Base-by-base conservation (phyloP, 192 early-diverging fungal genomes). In the Rhizoclosmatium globosum region DNA sequence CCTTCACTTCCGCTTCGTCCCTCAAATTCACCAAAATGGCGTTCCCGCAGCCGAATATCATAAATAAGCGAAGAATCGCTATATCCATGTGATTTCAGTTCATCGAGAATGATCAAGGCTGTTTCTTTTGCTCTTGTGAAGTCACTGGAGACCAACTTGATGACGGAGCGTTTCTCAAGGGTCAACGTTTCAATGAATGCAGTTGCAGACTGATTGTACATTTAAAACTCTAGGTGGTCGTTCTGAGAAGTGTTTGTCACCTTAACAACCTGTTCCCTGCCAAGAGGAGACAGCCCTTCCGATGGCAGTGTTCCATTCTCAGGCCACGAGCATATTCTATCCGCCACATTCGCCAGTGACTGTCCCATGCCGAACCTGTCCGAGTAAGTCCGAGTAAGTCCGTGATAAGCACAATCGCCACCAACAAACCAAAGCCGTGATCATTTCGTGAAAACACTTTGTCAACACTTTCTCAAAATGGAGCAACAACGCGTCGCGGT, bases 21-120 rank as follows among this genome's bases (percentile, higher is more conserved):
- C 50, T 91, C 90, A 66, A 85, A 88, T 6, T 86, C 78, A 11
- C 90, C 90, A 81, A 88, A 91, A 53, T 79, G 84, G 13, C 90
- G 81, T 60, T 91, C 90, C 23, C 87, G 79, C n/a, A 91, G 85
- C 11, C 75, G 74, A 2, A 70, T 58, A 17, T 70, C 73, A 7
- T 70, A 1, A 31, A n/a, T 13, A 11, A 79, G 13, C 4, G 23
- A 1, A 3, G 39, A 13, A 41, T 48, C 21, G 11, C 46, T 31
- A 38, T 21, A 48, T 41, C 65, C 65, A n/a, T 31, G 11, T 13
- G 43, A 42, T 2, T 61, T 21, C 15, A 67, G 50, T 1, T 50
- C 56, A 39, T 79, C 23, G 21, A 71, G 60, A 44, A 90, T 71
- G 19, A 91, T 87, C 13, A 47, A 64, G 4, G 90, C 87, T 2